Evolutionary conservation across 2,329 filamentous ascomycete species (phyloP).

Genomic region (Trichophyton equinum): DNA sequence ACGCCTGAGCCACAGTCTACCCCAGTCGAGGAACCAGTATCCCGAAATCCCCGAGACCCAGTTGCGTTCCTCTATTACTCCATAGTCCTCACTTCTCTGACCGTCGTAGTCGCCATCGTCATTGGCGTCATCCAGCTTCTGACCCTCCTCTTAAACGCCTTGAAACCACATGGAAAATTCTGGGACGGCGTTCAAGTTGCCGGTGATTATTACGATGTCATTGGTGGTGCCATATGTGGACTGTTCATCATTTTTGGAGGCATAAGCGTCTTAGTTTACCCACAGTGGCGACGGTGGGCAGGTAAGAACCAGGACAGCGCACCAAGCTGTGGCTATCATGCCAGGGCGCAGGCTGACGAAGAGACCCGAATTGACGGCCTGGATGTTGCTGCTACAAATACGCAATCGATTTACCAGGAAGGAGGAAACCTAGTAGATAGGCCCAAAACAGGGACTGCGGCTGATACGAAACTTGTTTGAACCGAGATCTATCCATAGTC

Average conservation of each 20-base stretch:
- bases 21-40: slow-evolving; percentile 9
- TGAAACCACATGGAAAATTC: slow-evolving; percentile 61
- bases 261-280: slow-evolving; percentile 61
- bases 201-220: slow-evolving; percentile 71
- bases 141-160: slow-evolving; percentile 63
- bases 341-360: slow-evolving; percentile 13
- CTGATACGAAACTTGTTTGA: background rate
- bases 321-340: background rate
- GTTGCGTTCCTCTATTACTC: slow-evolving; percentile 94
- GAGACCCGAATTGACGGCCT: background rate
- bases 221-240: slow-evolving; percentile 76
- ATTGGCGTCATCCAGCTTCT: slow-evolving; percentile 80
- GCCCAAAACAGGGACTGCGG: background rate
- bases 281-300: slow-evolving; percentile 59
- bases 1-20: slow-evolving; percentile 17
- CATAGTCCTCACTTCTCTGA: slow-evolving; percentile 71
- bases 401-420: background rate
- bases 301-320: slow-evolving; percentile 23
- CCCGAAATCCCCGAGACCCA: slow-evolving; percentile 59
- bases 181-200: slow-evolving; percentile 75
- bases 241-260: slow-evolving; percentile 67
- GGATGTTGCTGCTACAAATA: background rate
- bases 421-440: background rate
- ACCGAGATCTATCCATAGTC: background rate
- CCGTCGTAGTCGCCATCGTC: slow-evolving; percentile 68